phyloP scores from a whole-genome alignment of 1,284 basidiomycete species.

The Cryptococcus wingfieldii region DNA sequence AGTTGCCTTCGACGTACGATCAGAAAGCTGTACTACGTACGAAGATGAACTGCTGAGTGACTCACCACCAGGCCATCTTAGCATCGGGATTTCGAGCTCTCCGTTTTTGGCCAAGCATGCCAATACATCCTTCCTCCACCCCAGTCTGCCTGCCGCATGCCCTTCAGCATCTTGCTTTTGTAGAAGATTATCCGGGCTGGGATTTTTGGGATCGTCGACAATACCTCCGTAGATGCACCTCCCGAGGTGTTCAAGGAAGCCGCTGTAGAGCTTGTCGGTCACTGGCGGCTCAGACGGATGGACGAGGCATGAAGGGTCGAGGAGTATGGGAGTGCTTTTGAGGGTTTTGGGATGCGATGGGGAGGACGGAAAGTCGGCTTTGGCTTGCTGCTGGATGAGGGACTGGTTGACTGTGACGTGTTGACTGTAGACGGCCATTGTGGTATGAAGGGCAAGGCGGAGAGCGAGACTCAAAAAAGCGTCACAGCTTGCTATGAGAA shows the following conservation, averaged over 20 bases:
- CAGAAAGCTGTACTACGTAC: background rate
- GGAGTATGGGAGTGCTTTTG: conserved; percentile 11
- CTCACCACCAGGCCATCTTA: conserved; percentile 61
- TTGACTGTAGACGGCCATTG: conserved; percentile 24
- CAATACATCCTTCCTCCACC: conserved; percentile 60
- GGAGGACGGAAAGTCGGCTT: conserved; percentile 2
- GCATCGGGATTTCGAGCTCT: conserved; percentile 56
- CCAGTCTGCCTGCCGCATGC: conserved; percentile 40
- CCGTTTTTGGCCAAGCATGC: conserved; percentile 53
- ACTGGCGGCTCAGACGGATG: conserved; percentile 24
- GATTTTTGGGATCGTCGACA: conserved; percentile 52
- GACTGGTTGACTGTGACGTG: conserved; percentile 21
- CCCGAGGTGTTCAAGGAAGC: conserved; percentile 60
- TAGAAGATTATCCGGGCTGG: conserved; percentile 39
- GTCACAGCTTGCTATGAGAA: too few species aligned
- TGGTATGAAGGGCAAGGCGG: background rate
- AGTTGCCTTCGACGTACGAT: conserved; percentile 36
- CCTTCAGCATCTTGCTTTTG: conserved; percentile 28
- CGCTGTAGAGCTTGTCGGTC: conserved; percentile 53
- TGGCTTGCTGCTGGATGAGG: conserved; percentile 1
- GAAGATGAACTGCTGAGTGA: conserved; percentile 23
- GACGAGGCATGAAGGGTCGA: conserved; percentile 20
- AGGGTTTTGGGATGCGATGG: conserved; percentile 24
- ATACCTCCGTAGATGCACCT: conserved; percentile 63
- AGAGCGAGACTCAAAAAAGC: too few species aligned